Evolutionary conservation across 495 filamentous ascomycete genomes (phyloP), one percentile per base, ranked within the genome.

Genomic region (Achaetomiella virescens): DNA sequence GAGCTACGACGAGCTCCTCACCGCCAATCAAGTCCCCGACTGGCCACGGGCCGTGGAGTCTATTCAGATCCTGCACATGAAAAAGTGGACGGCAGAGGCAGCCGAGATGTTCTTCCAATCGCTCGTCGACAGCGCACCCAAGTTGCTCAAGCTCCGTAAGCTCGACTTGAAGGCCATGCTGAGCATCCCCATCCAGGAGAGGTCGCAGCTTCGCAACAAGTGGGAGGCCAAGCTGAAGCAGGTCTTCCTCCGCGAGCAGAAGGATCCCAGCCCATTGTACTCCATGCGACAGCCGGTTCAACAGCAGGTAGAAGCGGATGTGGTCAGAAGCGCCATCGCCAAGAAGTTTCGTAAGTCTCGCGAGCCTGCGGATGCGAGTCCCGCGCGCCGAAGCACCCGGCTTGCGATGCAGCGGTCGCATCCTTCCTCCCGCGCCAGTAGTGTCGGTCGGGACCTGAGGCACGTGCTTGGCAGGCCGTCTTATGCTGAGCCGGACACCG

Each of bases 21-120:
- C 62, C 12, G 63, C 70, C 2, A 70, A 73, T 5, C 78, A 92
- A 55, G 67, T 83, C 10, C 90, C 91, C 0, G 79, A 76, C 0
- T 96, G 91, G 91, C 90, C 91, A 9, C 62, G 69, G 18, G 83
- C 72, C 0, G 71, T 96, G 2, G 81, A 81, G 57, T 71, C 75
- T 3, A 77, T 96, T 25, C 87, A 95, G 61, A 71, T 96, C 18
- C 72, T 79, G 12, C 82, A 91, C 35, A 77, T 95, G 52, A 81
- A 87, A 17, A 85, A 88, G 65, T 91, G 85, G 83, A 66, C 72
- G 3, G 71, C 74, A 2, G 68, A 71, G 14, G 78, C 81, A 3
- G 90, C 87, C 1, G 80, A 88, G 56, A 78, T 77, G 21, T 87
- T 96, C 65, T 89, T 96, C 64, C 78, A 76, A 22, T 91, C 86